Percentiles rank a stretch among this genome's conserved stretches.
Conservation (phyloP, 306 rosid species). For the Senna siamea region DNA sequence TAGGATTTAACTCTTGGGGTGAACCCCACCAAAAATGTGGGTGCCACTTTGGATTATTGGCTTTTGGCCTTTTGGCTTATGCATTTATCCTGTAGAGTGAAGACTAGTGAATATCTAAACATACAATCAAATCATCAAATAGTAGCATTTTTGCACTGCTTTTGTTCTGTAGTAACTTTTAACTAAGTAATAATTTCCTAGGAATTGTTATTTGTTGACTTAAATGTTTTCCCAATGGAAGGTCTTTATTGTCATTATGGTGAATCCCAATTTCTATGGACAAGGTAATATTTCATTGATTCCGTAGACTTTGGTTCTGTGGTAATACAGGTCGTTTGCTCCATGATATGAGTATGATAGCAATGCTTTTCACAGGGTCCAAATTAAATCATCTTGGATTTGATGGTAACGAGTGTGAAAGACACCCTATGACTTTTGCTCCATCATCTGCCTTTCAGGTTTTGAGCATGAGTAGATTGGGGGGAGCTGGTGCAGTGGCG, state of each 20-base stretch:
- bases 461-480: conserved; percentile 98
- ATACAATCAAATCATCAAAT: conserved; percentile 24
- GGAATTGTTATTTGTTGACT: neutral
- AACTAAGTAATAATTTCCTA: neutral
- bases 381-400: conserved; percentile 19
- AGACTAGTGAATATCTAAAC: neutral
- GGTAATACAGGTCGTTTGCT: conserved; percentile 16
- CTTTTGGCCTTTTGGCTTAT: neutral
- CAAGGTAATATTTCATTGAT: neutral
- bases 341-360: conserved; percentile 5
- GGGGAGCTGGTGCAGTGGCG: conserved; percentile 99
- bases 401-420: neutral
- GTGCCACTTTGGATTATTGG: conserved; percentile 32
- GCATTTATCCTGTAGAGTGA: conserved; percentile 17
- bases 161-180: conserved; percentile 16
- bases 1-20: conserved; percentile 26
- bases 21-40: conserved; percentile 26
- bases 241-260: neutral
- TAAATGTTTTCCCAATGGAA: neutral
- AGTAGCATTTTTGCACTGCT: conserved; percentile 24
- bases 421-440: conserved; percentile 22
- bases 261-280: neutral
- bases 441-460: conserved; percentile 67
- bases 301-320: neutral
- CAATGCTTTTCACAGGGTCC: neutral